A percentile compares a stretch with the other conserved stretches of the same genome.
phyloP scores from a whole-genome alignment of 108 stramenopile genomes.

The Fistulifera pelliculosa region DNA sequence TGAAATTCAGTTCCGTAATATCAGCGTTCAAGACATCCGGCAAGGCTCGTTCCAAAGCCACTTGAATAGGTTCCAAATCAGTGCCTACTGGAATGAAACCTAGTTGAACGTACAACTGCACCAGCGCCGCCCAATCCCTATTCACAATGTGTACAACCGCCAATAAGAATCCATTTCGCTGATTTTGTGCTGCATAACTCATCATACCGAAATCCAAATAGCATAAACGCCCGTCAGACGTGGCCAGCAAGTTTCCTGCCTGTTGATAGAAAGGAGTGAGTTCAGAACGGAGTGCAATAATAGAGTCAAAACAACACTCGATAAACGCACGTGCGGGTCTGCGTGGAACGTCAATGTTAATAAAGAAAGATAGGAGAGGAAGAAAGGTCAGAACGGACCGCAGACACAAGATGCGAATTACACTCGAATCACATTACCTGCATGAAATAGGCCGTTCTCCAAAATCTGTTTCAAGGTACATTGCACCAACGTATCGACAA shows the following conservation, averaged over 20 bases:
- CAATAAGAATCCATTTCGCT: conserved; percentile 90
- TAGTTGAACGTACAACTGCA: conserved; percentile 71
- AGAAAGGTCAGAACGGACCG: too few species aligned
- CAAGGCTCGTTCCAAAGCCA: conserved; percentile 78
- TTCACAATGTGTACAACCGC: conserved; percentile 97
- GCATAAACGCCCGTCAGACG: conserved; percentile 75
- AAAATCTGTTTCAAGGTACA: conserved; percentile 89
- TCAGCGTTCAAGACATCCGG: conserved; percentile 92
- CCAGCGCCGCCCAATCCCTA: conserved; percentile 85
- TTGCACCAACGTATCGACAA: conserved; percentile 92
- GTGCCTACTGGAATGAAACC: conserved; percentile 90
- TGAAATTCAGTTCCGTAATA: conserved; percentile 92
- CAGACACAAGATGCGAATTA: too few species aligned
- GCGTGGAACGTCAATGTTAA: too few species aligned
- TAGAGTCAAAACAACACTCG: background rate
- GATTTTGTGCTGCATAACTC: conserved; percentile 75
- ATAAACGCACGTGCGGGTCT: background rate
- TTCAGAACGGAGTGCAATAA: too few species aligned
- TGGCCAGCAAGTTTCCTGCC: conserved; percentile 80
- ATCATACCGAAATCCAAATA: conserved; percentile 97
- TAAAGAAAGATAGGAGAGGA: too few species aligned
- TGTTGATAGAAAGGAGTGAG: conserved; percentile 31
- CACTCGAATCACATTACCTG: too few species aligned
- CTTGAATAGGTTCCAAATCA: conserved; percentile 81
- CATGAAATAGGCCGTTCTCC: conserved; percentile 86